These are phyloP conservation scores for Hirsutella rhossiliensis DNA, from an alignment of 2,329 filamentous ascomycete genomes.

Conservation along the genomic window DNA sequence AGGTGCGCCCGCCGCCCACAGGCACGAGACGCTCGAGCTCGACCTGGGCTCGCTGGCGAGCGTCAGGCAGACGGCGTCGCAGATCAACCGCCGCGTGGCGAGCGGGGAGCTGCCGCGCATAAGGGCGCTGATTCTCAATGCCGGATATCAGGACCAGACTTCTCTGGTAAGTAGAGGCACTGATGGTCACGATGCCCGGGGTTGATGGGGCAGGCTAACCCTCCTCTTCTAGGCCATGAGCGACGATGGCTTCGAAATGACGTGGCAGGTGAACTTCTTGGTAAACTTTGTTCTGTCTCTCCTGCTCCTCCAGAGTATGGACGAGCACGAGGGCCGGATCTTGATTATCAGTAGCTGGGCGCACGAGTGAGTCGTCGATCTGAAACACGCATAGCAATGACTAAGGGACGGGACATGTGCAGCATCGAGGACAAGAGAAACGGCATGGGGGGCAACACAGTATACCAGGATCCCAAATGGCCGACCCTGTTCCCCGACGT, in stretches of 20 bases:
- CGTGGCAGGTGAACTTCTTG: constrained; percentile 21
- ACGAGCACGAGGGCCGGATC: constrained; percentile 14
- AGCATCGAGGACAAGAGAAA: constrained; percentile 18
- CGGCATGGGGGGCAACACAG: constrained; percentile 5
- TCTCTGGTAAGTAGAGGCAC: constrained; percentile 10
- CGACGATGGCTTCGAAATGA: constrained; percentile 17
- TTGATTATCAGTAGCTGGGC: constrained; percentile 19
- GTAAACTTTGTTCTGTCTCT: constrained; percentile 17
- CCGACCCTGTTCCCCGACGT: constrained; percentile 16
- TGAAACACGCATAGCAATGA: not conserved
- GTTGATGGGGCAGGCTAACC: not conserved
- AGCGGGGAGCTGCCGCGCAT: constrained; percentile 24
- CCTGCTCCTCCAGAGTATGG: constrained; percentile 19
- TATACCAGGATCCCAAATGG: constrained; percentile 12
- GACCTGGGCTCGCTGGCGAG: constrained; percentile 17
- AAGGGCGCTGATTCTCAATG: constrained; percentile 24
- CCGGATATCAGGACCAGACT: constrained; percentile 15
- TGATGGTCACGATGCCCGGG: too few relatives aligned
- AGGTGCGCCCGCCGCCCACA: constrained; percentile 10
- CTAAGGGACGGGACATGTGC: not conserved
- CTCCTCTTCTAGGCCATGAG: constrained; percentile 11
- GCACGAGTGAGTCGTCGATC: constrained; percentile 20
- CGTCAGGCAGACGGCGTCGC: constrained; percentile 13
- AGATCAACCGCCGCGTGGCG: constrained; percentile 17
- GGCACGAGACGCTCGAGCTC: constrained; percentile 18